phyloP scores from a whole-genome alignment of 441 rosid genomes.

The Eugenia klotzschiana region DNA sequence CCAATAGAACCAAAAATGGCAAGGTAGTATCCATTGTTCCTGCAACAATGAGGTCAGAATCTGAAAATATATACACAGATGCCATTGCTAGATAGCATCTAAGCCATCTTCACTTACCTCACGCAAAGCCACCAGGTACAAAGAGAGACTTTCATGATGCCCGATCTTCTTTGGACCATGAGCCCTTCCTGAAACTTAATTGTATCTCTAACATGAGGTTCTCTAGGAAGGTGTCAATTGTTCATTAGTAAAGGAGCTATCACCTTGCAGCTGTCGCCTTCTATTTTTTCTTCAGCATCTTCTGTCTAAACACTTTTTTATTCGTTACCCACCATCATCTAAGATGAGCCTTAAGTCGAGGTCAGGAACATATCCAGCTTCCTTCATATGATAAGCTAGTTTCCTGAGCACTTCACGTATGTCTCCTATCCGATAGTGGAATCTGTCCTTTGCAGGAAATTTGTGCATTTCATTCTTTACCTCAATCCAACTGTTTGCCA shows the following conservation, averaged over 20 bases:
- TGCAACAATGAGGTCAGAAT: not conserved
- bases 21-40: not conserved
- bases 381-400: constrained; percentile 19
- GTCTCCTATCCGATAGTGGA: constrained; percentile 12
- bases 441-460: constrained; percentile 16
- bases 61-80: not conserved
- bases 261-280: not conserved
- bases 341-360: not conserved
- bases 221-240: not conserved
- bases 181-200: not conserved
- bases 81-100: not conserved
- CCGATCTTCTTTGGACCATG: not conserved
- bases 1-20: not conserved
- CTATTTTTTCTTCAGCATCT: not conserved
- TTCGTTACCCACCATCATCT: not conserved
- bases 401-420: constrained; percentile 2
- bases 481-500: constrained; percentile 33
- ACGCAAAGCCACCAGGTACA: not conserved
- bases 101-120: not conserved
- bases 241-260: not conserved
- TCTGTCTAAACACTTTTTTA: not conserved
- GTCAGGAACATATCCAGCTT: constrained; percentile 6
- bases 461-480: constrained; percentile 20
- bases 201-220: not conserved
- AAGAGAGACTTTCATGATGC: not conserved